Evolutionary conservation across 345 rosid species (phyloP), one percentile per base, ranked within the genome.

Genomic region (Citrus maxima): DNA sequence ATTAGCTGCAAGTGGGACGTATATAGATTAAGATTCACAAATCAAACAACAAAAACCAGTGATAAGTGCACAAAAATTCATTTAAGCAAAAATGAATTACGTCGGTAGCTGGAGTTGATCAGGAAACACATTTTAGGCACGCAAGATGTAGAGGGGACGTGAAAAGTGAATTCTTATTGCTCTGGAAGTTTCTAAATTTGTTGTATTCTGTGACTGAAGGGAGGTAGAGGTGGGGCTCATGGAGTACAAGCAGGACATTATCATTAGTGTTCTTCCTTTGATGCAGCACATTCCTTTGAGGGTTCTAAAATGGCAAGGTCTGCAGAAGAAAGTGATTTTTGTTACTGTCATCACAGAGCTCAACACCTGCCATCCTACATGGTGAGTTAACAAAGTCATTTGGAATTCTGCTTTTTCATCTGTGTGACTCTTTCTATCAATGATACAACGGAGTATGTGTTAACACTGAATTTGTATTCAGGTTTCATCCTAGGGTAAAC

Each of bases 221-320:
- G 97, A 95, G 84, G 97, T 95, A 37, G 99, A 95, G 82, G 98
- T 94, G 0, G 99, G 99, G 56, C 78, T 94, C 59, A 95, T 92
- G 98, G 91, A 95, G 85, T 94, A 93, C 86, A 95, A 90, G 78
- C 98, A 98, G 0, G 97, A 93, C 77, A 92, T 95, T 28, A 95
- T 95, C 81, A 94, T 94, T 54, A 95, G 98, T 73, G 99, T 95
- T 37, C 99, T 94, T 82, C 99, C 99, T 27, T 37, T 95, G 83
- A 95, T 95, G 99, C 99, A 95, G 79, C 97, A 95, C 70, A 95
- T 95, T 79, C 97, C 99, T 70, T 80, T 92, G 62, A 86, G 93
- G 94, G 98, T 94, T 85, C 97, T 95, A 5, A 95, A 93, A 88
- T 92, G 99, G 99, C 94, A 95, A 81, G 90, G 95, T 72, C 85